Conservation (phyloP, 441 rosid species). For the Iberis amara region DNA sequence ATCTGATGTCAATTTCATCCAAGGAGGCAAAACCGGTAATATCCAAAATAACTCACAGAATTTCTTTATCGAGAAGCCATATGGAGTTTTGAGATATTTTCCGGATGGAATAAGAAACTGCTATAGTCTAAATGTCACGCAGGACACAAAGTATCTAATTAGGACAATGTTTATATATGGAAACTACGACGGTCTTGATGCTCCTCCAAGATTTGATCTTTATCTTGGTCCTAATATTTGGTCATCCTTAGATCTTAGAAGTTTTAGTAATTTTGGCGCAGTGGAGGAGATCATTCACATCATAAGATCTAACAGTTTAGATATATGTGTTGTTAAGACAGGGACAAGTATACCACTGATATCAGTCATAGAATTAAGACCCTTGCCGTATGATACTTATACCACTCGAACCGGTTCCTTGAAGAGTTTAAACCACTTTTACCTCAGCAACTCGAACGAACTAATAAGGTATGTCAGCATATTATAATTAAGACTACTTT, state of each 20-base stretch:
- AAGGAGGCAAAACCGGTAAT: conserved; percentile 23
- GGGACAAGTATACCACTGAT: conserved; percentile 48
- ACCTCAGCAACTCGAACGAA: conserved; percentile 19
- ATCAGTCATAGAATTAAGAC: conserved; percentile 50
- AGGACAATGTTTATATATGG: too few species aligned
- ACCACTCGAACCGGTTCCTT: conserved; percentile 32
- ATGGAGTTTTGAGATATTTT: conserved; percentile 30
- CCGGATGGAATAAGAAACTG: conserved; percentile 7
- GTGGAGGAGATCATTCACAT: conserved; percentile 39
- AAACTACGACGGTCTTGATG: too few species aligned
- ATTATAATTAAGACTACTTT: too few species aligned
- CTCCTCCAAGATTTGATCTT: conserved; percentile 25
- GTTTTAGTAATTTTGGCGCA: conserved; percentile 3
- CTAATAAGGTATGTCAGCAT: conserved; percentile 14
- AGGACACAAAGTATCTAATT: too few species aligned
- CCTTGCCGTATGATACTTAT: conserved; percentile 27
- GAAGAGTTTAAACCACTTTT: conserved; percentile 15
- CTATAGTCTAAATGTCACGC: too few species aligned
- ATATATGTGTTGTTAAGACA: conserved; percentile 40
- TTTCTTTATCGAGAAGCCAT: background rate
- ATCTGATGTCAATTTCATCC: conserved; percentile 27
- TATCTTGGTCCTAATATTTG: conserved; percentile 39
- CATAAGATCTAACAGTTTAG: conserved; percentile 11
- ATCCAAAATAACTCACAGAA: background rate
- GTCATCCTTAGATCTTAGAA: conserved; percentile 30